Evolutionary conservation across 139 green algal genomes (phyloP).

Genomic region (Limnomonas spitsbergensis): DNA sequence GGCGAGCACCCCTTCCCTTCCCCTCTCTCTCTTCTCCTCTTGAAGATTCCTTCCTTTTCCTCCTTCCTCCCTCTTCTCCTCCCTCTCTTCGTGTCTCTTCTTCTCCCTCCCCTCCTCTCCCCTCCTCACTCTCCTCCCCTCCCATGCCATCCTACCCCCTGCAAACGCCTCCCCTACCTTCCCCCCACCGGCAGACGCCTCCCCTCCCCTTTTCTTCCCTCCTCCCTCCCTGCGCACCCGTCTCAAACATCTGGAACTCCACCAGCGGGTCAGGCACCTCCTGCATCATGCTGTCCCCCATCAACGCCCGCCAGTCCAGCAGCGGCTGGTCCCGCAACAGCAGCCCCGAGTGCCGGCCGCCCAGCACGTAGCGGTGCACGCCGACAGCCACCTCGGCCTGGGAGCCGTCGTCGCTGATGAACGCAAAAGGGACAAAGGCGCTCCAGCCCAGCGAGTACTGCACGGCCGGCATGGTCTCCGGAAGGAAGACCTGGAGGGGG

Average conservation of each 20-base stretch:
- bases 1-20: too few species aligned
- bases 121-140: too few species aligned
- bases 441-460: conserved; percentile 22
- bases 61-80: too few species aligned
- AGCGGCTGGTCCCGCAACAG: conserved; percentile 37
- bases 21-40: too few species aligned
- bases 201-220: too few species aligned
- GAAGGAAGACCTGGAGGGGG: neutral
- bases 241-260: conserved; percentile 41
- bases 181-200: too few species aligned
- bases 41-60: too few species aligned
- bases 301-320: conserved; percentile 50
- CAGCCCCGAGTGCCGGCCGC: neutral
- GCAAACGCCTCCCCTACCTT: too few species aligned
- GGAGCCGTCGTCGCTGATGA: conserved; percentile 30
- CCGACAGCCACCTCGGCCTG: conserved; percentile 36
- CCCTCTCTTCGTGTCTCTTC: too few species aligned
- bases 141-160: too few species aligned
- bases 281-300: conserved; percentile 39
- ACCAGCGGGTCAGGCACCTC: conserved; percentile 42
- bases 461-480: neutral
- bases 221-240: too few species aligned
- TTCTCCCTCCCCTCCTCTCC: too few species aligned
- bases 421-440: conserved; percentile 43
- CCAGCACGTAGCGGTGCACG: conserved; percentile 40